Evolutionary conservation across 2,329 filamentous ascomycete genomes (phyloP), one percentile per base, ranked within the genome.

Genomic region (Penicillium sp.): DNA sequence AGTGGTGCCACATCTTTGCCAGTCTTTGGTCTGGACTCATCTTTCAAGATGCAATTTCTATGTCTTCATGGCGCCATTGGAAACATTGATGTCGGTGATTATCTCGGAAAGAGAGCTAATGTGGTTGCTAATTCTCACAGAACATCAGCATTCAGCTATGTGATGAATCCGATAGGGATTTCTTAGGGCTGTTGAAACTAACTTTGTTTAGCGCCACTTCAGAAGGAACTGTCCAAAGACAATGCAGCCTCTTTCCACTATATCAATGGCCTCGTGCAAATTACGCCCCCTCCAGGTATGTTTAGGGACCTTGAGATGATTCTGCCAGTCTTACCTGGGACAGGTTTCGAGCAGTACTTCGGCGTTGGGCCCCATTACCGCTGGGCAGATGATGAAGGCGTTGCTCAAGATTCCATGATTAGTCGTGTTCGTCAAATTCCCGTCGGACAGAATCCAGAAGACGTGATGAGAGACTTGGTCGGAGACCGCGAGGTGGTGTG

Each of bases 21-120:
- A n/a, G n/a, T n/a, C 22, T 23, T 23, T 11, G 22, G 22, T 23
- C 12, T 5, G 4, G 25, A 27, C 6, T 6, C 4, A 39, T 31
- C 10, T 35, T 30, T 12, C 34, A 47, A 8, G 26, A 57, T 58
- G 55, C 44, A 48, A 15, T 56, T 56, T 32, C 18, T 57, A 12
- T 57, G 55, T 32, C 48, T 57, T 23, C 55, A 57, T 30, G 55
- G 55, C 30, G 50, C 53, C 28, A 55, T 56, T 46, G 52, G 51
- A 38, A 58, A 56, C 29, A 36, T 51, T 10, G 44, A 58, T 30
- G 55, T 58, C 34, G 10, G 54, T 47, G 3, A 31, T 6, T 23
- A 6, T 23, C 25, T 13, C n/a, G 25, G 12, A 4, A 15, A 12
- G 25, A 34, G 2, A 26, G 15, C 23, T 11, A 11, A n/a, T 28